Base-by-base conservation (phyloP, 495 filamentous ascomycete genomes). In the Echria macrotheca region DNA sequence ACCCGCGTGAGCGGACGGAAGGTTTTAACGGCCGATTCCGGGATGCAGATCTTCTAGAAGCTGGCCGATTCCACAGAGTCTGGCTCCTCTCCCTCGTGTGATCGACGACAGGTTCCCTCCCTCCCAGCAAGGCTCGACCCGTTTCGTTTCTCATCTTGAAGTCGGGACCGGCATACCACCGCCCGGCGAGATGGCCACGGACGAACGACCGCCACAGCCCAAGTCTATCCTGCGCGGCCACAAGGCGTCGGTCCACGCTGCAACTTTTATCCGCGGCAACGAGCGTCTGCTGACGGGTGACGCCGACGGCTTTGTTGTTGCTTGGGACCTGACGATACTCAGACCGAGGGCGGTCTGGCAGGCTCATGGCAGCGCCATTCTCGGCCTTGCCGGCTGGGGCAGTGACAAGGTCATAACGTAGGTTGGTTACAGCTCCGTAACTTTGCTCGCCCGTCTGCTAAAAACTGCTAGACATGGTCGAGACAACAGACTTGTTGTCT, bases 211-310 rank as follows among this genome's bases (percentile, higher is more conserved):
- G 24, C 77, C 84, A 23, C 85, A 87, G 54, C 91, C 91, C 40
- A 75, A 78, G 42, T 91, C 93, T 60, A 81, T 97, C 40, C 78
- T 98, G 25, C 85, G 93, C 55, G 93, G 93, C 44, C 93, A 98
- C 68, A 74, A 77, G 23, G 70, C 86, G 2, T 83, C 87, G 46
- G 85, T 97, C 44, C 91, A 98, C 62, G 78, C 81, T 12, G 68
- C 93, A 21, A 66, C 78, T 45, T 87, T 98, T 63, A 77, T 86
- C 53, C 77, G 77, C 37, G 57, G 68, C 42, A 95, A 95, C 56
- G 73, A 80, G 39, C 83, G 87, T 8, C 82, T 98, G 1, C 59
- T 91, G 22, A 91, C 89, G 5, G 93, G 84, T 14, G 93, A 98
- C 66, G 86, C 88, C 3, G 86, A 95, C 42, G 93, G 93, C 54